Evolutionary conservation across 169 alveolate genomes (phyloP), one percentile per base, ranked within the genome.

Genomic region (Eimeria praecox): DNA sequence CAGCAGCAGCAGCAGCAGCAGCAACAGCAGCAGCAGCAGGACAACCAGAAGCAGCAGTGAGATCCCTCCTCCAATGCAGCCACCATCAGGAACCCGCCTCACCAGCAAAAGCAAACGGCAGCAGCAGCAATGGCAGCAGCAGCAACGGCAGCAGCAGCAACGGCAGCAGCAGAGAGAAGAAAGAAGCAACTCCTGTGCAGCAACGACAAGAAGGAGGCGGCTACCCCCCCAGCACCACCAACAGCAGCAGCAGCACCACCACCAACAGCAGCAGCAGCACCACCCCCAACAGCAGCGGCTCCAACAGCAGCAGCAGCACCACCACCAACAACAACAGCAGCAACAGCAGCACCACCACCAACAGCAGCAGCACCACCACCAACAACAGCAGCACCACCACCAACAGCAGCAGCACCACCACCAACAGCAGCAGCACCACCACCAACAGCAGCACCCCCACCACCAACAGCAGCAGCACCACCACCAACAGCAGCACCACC

Each of bases 181-280:
- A 71, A 10, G 9, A 38, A 38, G 30, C 82, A 71, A 30, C 46
- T 71, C 35, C 75, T 9, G 75, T 10, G 0, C 75, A 22, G 12
- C 40, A n/a, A n/a, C 35, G 22, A 49, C 56, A 49, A 49, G 56
- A 49, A 49, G 56, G n/a, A n/a, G n/a, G n/a, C n/a, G n/a, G n/a
- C n/a, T n/a, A n/a, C n/a, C n/a, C 56, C 56, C 5, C 20, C 56
- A 49, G 56, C 56, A 49, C 20, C 12, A 49, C 20, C 20, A 49
- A 5, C 56, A 49, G 20, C 56, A 49, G 56, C 56, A 97, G 0
- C 99, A 97, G 98, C 99, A 24, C 99, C 99, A 75, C 99, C 98
- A 16, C 98, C 97, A 69, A 98, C 98, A 8, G 98, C 95, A 44
- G 82, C 78, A 33, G 89, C 95, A 35, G 88, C 97, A 54, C 12